Evolutionary conservation across 805 yeast genomes (phyloP), one percentile per base, ranked within the genome.

Genomic region (Ogataea naganishii): DNA sequence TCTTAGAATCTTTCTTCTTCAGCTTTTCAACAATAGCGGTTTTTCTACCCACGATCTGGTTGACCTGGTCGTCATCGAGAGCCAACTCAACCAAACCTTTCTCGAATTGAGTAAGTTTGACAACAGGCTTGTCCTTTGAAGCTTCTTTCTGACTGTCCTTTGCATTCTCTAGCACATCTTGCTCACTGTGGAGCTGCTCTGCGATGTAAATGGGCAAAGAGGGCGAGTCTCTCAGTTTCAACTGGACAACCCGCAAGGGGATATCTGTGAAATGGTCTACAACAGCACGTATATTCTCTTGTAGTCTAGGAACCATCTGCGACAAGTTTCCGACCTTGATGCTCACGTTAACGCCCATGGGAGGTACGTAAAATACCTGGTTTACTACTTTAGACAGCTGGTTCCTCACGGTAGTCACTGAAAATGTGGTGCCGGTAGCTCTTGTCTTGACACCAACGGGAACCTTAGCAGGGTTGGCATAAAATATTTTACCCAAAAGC

Each of bases 171-270:
- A 57, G 52, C 23, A 71, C 56, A 44, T 77, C 83, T 23, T 57
- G 60, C 15, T 70, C 76, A 21, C 50, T 44, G 48, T 56, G 68
- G 30, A 78, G 49, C 39, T 64, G 66, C 18, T 80, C 78, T 26
- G 80, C 64, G 48, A 77, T 72, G 57, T 64, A 92, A 36, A 92
- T 63, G 26, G 99, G 97, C 44, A 92, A 62, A 7, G 88, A 72
- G 14, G 96, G 95, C 14, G 95, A 83, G 24, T 58, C 54, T 34
- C 64, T 60, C 9, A 89, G 66, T 60, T 85, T 85, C 37, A 82
- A 51, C 46, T 69, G 72, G 20, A 79, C 60, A 22, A 71, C 70
- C 56, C 75, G 80, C 49, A 72, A 66, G 23, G 55, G 55, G 21
- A 58, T 58, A 15, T 48, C 43, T 5, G 59, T 46, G 38, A 85